These are phyloP conservation scores for Geotrichum candidum DNA, from an alignment of 1,139 yeast species.

Conservation along the genomic window DNA sequence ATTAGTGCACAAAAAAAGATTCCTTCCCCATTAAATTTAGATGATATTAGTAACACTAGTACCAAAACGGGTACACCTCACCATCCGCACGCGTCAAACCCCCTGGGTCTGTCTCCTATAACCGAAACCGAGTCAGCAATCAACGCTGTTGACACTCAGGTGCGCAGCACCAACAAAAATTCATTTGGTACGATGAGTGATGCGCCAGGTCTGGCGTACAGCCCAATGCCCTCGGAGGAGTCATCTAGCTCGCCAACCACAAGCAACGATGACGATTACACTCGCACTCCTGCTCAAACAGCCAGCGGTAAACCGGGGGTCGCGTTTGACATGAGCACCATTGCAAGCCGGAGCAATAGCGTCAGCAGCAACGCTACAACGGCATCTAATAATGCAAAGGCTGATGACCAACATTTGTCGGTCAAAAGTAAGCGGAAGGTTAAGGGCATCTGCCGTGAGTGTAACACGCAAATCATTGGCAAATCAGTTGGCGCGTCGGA, in stretches of 20 bases:
- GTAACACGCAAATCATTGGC: constrained; percentile 46
- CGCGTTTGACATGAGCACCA: not conserved
- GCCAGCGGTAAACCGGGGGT: not conserved
- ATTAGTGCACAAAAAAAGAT: not conserved
- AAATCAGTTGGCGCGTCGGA: constrained; percentile 72
- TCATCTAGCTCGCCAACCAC: not conserved
- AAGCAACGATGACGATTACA: not conserved
- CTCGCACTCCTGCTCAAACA: not conserved
- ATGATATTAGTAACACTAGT: not conserved
- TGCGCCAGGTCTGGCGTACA: not conserved
- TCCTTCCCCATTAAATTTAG: not conserved
- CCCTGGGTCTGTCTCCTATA: constrained; percentile 7
- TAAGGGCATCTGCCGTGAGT: constrained; percentile 37
- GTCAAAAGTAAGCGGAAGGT: not conserved
- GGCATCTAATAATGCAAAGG: not conserved
- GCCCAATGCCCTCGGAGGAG: constrained; percentile 1
- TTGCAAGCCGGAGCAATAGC: not conserved
- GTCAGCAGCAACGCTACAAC: not conserved
- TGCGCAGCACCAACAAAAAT: not conserved
- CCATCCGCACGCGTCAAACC: not conserved
- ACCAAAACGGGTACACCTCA: not conserved
- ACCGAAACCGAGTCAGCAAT: not conserved
- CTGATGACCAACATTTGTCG: not conserved
- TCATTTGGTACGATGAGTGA: not conserved
- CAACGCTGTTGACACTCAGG: not conserved